phyloP scores from a whole-genome alignment of 371 early-diverging fungal genomes.

The Zychaea mexicana region DNA sequence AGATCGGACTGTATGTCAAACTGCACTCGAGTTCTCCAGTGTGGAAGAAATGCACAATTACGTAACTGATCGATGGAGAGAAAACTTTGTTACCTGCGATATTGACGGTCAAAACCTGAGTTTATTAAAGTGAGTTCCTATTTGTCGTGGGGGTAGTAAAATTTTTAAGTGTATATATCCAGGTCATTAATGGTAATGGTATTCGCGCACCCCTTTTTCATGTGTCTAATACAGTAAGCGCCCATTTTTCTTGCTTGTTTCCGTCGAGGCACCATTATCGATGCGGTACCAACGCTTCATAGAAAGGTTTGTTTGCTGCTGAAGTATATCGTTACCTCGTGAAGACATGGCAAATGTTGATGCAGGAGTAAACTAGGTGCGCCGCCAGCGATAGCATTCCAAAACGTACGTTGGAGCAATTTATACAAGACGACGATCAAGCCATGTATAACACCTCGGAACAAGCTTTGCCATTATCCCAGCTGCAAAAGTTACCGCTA shows the following conservation, averaged over 20 bases:
- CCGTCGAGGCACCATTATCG: slow-evolving; percentile 79
- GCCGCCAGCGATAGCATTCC: no score
- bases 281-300: slow-evolving; percentile 66
- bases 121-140: slow-evolving; percentile 21
- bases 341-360: no score
- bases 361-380: no score
- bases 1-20: slow-evolving; percentile 10
- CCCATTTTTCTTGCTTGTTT: slow-evolving; percentile 85
- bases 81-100: slow-evolving; percentile 73
- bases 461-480: not conserved
- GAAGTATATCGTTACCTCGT: not conserved
- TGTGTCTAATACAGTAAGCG: slow-evolving; percentile 63
- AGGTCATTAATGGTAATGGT: not conserved
- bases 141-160: slow-evolving; percentile 6
- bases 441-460: slow-evolving; percentile 34
- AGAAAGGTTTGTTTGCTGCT: slow-evolving; percentile 22
- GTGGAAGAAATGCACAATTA: slow-evolving; percentile 55
- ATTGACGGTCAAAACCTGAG: slow-evolving; percentile 40
- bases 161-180: no score
- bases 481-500: slow-evolving; percentile 23
- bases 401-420: slow-evolving; percentile 23
- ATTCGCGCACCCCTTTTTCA: not conserved
- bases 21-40: slow-evolving; percentile 37
- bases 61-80: slow-evolving; percentile 71
- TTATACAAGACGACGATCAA: slow-evolving; percentile 41